Evolutionary conservation across 805 yeast species (phyloP).

Genomic region (Myxozyma melibiosi): DNA sequence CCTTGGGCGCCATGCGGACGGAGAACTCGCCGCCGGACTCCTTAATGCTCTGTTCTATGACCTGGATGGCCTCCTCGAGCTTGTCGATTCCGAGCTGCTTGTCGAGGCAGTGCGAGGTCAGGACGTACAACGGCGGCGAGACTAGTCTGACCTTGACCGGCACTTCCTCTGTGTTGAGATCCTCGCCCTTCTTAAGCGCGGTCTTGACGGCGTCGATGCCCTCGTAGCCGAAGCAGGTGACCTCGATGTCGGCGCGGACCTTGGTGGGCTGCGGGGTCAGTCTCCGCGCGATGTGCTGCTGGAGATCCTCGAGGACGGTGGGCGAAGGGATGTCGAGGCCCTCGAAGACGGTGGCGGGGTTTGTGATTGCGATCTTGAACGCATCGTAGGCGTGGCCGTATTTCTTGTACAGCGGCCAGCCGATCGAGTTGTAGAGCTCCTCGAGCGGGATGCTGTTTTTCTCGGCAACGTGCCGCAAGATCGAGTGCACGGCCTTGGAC

Average conservation of each 20-base stretch:
- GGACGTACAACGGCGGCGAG: constrained; percentile 95
- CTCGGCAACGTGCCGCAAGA: constrained; percentile 96
- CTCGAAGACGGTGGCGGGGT: constrained; percentile 79
- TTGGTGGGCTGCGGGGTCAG: constrained; percentile 97
- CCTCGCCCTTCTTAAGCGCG: constrained; percentile 87
- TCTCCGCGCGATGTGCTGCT: constrained; percentile 85
- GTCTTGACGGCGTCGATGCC: constrained; percentile 96
- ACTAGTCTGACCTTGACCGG: constrained; percentile 92
- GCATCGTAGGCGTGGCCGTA: constrained; percentile 98
- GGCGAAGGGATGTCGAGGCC: constrained; percentile 69
- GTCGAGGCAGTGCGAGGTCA: constrained; percentile 90
- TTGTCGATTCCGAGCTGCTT: constrained; percentile 83
- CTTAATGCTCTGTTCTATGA: constrained; percentile 68
- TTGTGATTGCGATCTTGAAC: constrained; percentile 92
- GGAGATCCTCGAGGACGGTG: constrained; percentile 80
- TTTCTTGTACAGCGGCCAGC: constrained; percentile 96
- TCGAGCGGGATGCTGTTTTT: constrained; percentile 88
- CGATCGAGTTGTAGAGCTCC: constrained; percentile 79
- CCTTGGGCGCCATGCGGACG: constrained; percentile 97
- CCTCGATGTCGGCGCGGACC: constrained; percentile 98
- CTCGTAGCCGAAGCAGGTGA: constrained; percentile 94
- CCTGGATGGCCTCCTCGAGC: constrained; percentile 76
- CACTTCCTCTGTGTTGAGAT: constrained; percentile 75
- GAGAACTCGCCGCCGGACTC: constrained; percentile 82
- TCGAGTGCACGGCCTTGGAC: constrained; percentile 97